Base-by-base conservation (phyloP, 345 rosid species). In the Garcia nutans region DNA sequence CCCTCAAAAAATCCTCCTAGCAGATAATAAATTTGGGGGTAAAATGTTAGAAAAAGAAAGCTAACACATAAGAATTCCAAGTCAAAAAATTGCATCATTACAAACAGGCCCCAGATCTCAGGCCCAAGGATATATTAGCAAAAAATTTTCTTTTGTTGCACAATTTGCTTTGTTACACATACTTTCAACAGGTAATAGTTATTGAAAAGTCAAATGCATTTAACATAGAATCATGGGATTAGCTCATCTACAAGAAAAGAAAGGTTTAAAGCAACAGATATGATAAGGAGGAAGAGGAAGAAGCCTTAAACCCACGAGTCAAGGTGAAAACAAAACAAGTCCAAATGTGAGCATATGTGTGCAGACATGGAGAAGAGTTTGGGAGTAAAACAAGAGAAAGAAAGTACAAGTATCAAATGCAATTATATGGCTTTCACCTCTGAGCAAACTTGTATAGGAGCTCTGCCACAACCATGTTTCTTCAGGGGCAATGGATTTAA, bases 381-480 rank as follows among this genome's bases (percentile, higher is more conserved):
- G 28, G 1, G 31, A 3, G 28, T 23, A 47, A 47, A 37, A 47
- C 31, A 59, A 59, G 10, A 10, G 10, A 64, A 9, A 56, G 8
- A 26, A 68, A 50, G 42, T 69, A 44, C 15, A 45, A 64, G 44
- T 56, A 58, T 42, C 41, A 19, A 76, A 59, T 41, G 23, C 42
- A 63, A 28, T 3, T 49, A 17, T n/a, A 65, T 59, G 61, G 74
- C 82, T 74, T 37, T 23, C 81, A 93, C 99, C 99, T 96, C 99
- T 58, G 97, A 85, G 89, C 99, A 96, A 77, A 45, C 90, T 81
- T 91, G 99, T 71, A 96, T 91, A 47, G 96, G 97, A 50, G 97
- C 87, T 89, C 99, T 90, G 45, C 93, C 96, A 86, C 99, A 96
- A 55, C 97, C 97, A 77, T 96, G 99, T 84, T 96, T 96, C 86